Percentiles rank a stretch among this genome's conserved stretches.
phyloP scores from a whole-genome alignment of 1,284 basidiomycete species.

The Kalmanozyma brasiliensis region DNA sequence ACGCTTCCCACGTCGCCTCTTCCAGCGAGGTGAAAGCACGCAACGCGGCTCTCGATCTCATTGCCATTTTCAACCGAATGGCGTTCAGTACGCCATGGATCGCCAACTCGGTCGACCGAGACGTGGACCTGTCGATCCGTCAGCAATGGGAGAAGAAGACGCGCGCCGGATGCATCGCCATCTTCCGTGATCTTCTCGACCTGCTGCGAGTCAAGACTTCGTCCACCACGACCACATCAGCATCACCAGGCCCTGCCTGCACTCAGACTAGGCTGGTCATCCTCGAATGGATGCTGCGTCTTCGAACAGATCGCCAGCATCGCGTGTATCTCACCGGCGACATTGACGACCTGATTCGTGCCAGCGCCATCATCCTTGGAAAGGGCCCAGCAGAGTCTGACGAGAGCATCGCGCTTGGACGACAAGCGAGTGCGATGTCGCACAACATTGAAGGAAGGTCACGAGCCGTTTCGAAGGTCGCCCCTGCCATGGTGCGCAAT shows the following conservation, averaged over 20 bases:
- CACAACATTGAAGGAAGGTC: slow-evolving; percentile 12
- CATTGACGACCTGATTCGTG: slow-evolving; percentile 68
- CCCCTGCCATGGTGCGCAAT: slow-evolving; percentile 4
- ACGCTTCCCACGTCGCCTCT: slow-evolving; percentile 4
- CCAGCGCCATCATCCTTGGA: slow-evolving; percentile 31
- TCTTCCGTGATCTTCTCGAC: slow-evolving; percentile 61
- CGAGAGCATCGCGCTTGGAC: slow-evolving; percentile 46
- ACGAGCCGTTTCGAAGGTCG: slow-evolving; percentile 23
- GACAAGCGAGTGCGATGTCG: slow-evolving; percentile 50
- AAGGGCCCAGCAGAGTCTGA: slow-evolving; percentile 30
- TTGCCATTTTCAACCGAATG: slow-evolving; percentile 64
- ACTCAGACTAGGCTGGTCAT: slow-evolving; percentile 74
- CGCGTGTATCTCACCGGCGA: slow-evolving; percentile 77
- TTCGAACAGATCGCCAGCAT: slow-evolving; percentile 91
- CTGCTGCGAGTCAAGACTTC: slow-evolving; percentile 39
- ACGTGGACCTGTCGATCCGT: slow-evolving; percentile 26
- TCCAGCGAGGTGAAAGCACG: slow-evolving; percentile 37
- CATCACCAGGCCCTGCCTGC: slow-evolving; percentile 19
- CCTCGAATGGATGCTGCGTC: slow-evolving; percentile 86
- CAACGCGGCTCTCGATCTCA: slow-evolving; percentile 59
- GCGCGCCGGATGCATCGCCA: slow-evolving; percentile 51
- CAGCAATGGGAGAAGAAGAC: slow-evolving; percentile 49
- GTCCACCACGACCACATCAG: slow-evolving; percentile 1
- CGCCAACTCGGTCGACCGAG: slow-evolving; percentile 43
- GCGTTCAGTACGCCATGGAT: slow-evolving; percentile 64